Evolutionary conservation across 139 green algal species (phyloP), one percentile per base, ranked within the genome.

Genomic region (Chlamydomonas incerta): DNA sequence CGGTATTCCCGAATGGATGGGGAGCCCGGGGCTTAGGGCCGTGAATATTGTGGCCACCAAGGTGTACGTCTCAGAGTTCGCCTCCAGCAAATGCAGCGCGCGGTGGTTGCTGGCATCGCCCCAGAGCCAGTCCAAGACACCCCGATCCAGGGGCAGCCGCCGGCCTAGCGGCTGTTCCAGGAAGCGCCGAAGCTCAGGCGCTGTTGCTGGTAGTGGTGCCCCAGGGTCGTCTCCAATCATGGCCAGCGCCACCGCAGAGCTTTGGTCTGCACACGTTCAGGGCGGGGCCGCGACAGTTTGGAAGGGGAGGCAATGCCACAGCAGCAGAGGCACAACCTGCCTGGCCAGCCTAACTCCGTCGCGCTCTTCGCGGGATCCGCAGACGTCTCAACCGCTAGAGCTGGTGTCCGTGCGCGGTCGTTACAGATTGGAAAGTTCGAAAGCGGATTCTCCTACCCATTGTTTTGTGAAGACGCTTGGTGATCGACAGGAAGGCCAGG

Each of bases 121-220:
- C 37, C 20, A 24, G 9, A 74, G 69, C 69, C 69, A 37, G 69
- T 57, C 33, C 20, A 58, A 74, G 2, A 18, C 18, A 18, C 6
- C 69, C 37, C 37, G 37, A 58, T 74, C 37, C 37, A 74, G 37
- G 20, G 37, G 69, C 69, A 74, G 69, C 69, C 17, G 37, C 69
- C 69, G 33, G 69, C 69, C 69, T 37, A 74, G 69, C 69, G 69
- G 69, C 69, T 74, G 37, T 37, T 74, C 69, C 69, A 74, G 37
- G 21, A 31, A 74, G 69, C 37, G 37, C 69, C 69, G 69, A 74
- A 74, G 69, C 6, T 31, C 69, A 21, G 37, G 37, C 2, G 37
- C 29, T 33, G 69, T 60, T 31, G 37, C 24, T 4, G 69, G 69
- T 4, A 20, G 69, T 37, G 21, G 23, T 60, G 23, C 11, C 37